Percentiles rank a stretch among this genome's conserved stretches.
Conservation (phyloP, 1,284 basidiomycete genomes). For the Thecaphora frezii region DNA sequence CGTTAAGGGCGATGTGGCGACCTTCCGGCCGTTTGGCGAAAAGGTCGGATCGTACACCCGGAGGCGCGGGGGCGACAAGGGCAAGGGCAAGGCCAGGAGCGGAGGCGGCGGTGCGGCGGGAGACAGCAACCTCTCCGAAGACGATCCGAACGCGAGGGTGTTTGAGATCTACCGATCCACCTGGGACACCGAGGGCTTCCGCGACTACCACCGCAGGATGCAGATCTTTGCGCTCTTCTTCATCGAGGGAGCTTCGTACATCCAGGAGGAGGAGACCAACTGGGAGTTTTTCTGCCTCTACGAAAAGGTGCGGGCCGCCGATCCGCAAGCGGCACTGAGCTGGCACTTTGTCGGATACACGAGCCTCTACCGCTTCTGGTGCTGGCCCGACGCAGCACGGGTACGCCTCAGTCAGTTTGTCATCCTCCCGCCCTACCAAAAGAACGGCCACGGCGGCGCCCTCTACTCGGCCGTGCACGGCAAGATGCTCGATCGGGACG, state of each 20-base stretch:
- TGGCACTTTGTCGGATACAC: constrained; percentile 70
- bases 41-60: constrained; percentile 76
- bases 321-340: constrained; percentile 68
- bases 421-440: constrained; percentile 86
- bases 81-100: constrained; percentile 65
- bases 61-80: constrained; percentile 19
- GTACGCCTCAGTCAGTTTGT: constrained; percentile 77
- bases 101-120: constrained; percentile 42
- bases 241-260: constrained; percentile 81
- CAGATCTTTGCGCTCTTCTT: constrained; percentile 91
- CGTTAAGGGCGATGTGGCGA: constrained; percentile 65
- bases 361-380: constrained; percentile 47
- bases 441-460: constrained; percentile 70
- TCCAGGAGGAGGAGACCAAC: constrained; percentile 65
- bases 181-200: constrained; percentile 85
- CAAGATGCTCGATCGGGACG: constrained; percentile 69
- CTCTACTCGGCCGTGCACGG: constrained; percentile 86
- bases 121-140: constrained; percentile 45
- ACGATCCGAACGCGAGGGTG: constrained; percentile 31
- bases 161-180: constrained; percentile 63
- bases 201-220: constrained; percentile 89
- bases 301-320: constrained; percentile 20
- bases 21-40: constrained; percentile 77
- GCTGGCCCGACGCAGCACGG: constrained; percentile 35
- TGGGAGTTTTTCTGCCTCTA: constrained; percentile 61